A percentile compares a stretch with the other conserved stretches of the same genome.
phyloP scores from a whole-genome alignment of 805 yeast species.

The Blastobotrys peoriensis region DNA sequence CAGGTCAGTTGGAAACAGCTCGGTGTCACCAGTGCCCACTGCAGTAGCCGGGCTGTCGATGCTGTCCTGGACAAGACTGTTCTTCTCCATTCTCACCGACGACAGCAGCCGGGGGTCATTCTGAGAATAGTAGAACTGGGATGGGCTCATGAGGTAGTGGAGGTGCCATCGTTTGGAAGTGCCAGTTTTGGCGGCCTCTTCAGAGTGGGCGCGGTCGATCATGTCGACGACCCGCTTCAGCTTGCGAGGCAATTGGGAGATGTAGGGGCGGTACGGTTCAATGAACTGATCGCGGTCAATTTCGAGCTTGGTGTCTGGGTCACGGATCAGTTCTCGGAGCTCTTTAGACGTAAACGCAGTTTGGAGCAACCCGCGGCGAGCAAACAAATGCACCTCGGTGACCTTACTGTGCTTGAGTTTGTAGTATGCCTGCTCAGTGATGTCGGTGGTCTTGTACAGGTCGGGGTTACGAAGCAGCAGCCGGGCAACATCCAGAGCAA shows the following conservation, averaged over 20 bases:
- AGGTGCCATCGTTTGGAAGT: constrained; percentile 51
- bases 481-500: constrained; percentile 86
- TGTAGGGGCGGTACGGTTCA: constrained; percentile 27
- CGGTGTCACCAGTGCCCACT: constrained; percentile 33
- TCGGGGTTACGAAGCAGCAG: constrained; percentile 56
- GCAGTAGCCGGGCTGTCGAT: constrained; percentile 32
- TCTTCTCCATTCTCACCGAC: constrained; percentile 46
- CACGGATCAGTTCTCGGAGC: constrained; percentile 71
- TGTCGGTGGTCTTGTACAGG: constrained; percentile 67
- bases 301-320: constrained; percentile 45
- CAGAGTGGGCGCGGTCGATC: constrained; percentile 45
- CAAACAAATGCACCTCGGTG: constrained; percentile 65
- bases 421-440: constrained; percentile 53
- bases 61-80: constrained; percentile 38
- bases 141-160: constrained; percentile 64
- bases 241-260: constrained; percentile 40
- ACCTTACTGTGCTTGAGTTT: constrained; percentile 49
- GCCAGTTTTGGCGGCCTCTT: constrained; percentile 16
- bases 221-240: constrained; percentile 62
- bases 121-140: constrained; percentile 36
- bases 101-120: constrained; percentile 35
- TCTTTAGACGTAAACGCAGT: constrained; percentile 92
- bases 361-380: constrained; percentile 73
- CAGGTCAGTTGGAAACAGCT: constrained; percentile 45
- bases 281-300: constrained; percentile 40